Evolutionary conservation across 768 basidiomycete genomes (phyloP), one percentile per base, ranked within the genome.

Genomic region (Antrodiella citrinella): DNA sequence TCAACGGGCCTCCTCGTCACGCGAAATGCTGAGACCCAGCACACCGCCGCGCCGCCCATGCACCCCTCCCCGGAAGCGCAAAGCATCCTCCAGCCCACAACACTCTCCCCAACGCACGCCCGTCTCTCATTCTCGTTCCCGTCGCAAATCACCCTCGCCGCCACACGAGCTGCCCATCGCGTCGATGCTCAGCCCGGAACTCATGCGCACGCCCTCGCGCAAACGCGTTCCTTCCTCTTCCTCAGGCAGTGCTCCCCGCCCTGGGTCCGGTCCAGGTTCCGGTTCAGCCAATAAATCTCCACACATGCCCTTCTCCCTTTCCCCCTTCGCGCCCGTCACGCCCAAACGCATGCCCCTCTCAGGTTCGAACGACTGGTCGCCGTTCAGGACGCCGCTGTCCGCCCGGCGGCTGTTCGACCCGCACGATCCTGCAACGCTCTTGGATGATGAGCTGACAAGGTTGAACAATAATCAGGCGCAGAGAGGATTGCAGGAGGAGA

Each of bases 391-490:
- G 7, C 30, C 15, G 7, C 62, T 72, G 63, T 11, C 62, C 65
- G 15, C 65, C 68, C 70, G 75, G 41, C 66, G 75, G 59, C 71
- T 85, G 25, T 80, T 78, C 54, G 86, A 88, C 61, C 85, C 86
- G 24, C 81, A 85, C 54, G 84, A 88, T 63, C 84, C 86, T 3
- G 69, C 76, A 25, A 69, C 75, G 25, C 58, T 87, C 40, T 68
- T 90, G 20, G 84, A 87, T 44, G 88, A 90, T 45, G 88, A 91
- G 51, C 68, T 91, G 49, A 76, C 73, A 44, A 69, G 81, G 55
- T 42, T 69, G 57, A 51, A 71, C 65, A 18, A 69, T 65, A 51
- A 48, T 40, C 50, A 53, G 7, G 30, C 30, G 30, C 7, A 7
- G 30, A 7, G 15, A 15, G 30, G 30, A 15, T n/a, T n/a, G n/a